Evolutionary conservation across 306 rosid species (phyloP), one percentile per base, ranked within the genome.

Genomic region (Geum urbanum): DNA sequence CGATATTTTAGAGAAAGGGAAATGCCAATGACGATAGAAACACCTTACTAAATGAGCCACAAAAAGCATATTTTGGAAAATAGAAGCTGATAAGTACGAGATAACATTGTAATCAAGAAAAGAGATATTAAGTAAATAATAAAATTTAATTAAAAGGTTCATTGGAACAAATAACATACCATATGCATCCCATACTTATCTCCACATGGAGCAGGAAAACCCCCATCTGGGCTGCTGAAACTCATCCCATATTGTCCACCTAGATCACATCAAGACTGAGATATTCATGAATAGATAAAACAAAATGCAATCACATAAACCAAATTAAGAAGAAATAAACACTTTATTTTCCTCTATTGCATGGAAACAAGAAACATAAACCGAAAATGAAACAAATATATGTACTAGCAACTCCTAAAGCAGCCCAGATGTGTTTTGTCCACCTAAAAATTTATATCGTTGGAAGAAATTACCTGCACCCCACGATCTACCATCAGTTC

Each of bases 201-300:
- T 45, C 84, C 75, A 63, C 85, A 91, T 49, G 87, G 83, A 71
- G 84, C 61, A 41, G 88, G 80, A 63, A 77, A 84, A 69, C 74
- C 76, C 10, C 87, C 81, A 24, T 89, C 88, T 51, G 88, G 70
- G 69, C 82, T 78, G 67, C 87, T 82, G 78, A 63, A 87, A 58
- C 75, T 79, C 72, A 88, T 84, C 67, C 94, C 94, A 69, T 88
- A 91, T 50, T 90, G 76, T 52, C 83, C 91, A 71, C 91, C 96
- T 88, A 58, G 61, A 76, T 35, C 73, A 13, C 5, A 79, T 78
- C 66, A 74, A 61, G 75, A 53, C 7, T 55, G 74, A 57, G 57
- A 73, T 83, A 71, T 24, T 71, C 82, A 63, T 46, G 22, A 69
- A 56, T 22, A 60, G 37, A 70, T 48, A 37, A 41, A 52, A 48